These are phyloP conservation scores for Diaporthe ilicicola DNA, from an alignment of 2,329 filamentous ascomycete genomes.

Conservation along the genomic window DNA sequence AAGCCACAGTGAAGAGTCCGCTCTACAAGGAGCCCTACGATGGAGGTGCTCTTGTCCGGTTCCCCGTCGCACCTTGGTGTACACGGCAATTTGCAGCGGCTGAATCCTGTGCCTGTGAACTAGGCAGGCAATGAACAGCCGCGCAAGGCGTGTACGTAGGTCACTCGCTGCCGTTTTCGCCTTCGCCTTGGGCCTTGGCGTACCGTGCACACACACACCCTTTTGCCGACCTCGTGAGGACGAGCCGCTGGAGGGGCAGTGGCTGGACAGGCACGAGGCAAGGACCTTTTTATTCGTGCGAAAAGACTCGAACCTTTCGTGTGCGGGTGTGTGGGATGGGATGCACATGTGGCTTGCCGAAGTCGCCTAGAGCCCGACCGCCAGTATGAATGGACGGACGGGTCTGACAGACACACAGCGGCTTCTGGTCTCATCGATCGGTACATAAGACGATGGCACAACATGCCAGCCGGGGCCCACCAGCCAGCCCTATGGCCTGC, in stretches of 20 bases:
- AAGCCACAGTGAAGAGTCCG: background rate
- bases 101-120: background rate
- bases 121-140: background rate
- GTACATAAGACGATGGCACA: conserved; percentile 15
- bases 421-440: conserved; percentile 29
- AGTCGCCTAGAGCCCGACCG: conserved; percentile 7
- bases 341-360: conserved; percentile 11
- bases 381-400: background rate
- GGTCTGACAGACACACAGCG: background rate
- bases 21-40: too few species aligned
- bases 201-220: background rate
- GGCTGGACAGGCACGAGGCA: background rate
- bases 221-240: background rate
- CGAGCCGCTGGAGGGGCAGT: conserved; percentile 6
- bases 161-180: background rate
- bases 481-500: conserved; percentile 16
- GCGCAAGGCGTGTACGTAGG: background rate
- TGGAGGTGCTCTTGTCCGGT: too few species aligned
- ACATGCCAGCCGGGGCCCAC: conserved; percentile 15
- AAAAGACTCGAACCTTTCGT: conserved; percentile 12
- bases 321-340: background rate
- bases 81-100: background rate
- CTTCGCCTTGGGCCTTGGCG: background rate
- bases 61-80: background rate
- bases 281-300: conserved; percentile 7